Percentiles rank a stretch among this genome's conserved stretches.
These are phyloP conservation scores for Populus hybrid DNA, from an alignment of 441 rosid genomes.

Conservation along the genomic window DNA sequence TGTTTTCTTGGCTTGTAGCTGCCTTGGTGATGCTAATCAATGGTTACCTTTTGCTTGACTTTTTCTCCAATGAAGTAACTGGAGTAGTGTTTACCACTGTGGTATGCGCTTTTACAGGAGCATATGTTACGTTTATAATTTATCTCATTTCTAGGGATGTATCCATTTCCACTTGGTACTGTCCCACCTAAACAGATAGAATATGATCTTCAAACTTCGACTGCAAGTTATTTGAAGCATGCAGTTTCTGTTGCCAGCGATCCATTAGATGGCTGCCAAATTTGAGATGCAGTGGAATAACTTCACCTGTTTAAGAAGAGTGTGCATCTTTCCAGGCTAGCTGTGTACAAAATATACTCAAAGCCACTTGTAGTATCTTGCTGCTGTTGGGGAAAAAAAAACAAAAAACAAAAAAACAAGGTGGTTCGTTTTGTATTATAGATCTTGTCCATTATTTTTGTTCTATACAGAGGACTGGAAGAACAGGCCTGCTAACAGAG, in stretches of 20 bases:
- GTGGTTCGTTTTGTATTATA: not conserved
- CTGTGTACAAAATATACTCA: slow-evolving; percentile 11
- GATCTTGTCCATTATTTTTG: not conserved
- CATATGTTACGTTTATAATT: slow-evolving; percentile 57
- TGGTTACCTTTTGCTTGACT: slow-evolving; percentile 74
- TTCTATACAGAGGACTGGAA: no score
- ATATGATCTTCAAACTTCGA: slow-evolving; percentile 14
- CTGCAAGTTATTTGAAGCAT: not conserved
- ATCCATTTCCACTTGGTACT: slow-evolving; percentile 33
- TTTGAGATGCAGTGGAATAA: not conserved
- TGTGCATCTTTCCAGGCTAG: slow-evolving; percentile 2
- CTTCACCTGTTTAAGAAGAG: not conserved
- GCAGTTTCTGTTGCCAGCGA: not conserved
- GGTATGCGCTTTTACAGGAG: slow-evolving; percentile 37
- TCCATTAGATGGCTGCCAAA: not conserved
- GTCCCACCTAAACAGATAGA: slow-evolving; percentile 27
- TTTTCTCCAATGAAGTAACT: slow-evolving; percentile 61
- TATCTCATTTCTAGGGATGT: slow-evolving; percentile 58
- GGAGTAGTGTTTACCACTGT: slow-evolving; percentile 31
- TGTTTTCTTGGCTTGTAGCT: slow-evolving; percentile 73
- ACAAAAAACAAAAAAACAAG: not conserved
- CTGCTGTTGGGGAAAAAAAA: not conserved
- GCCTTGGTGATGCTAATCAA: slow-evolving; percentile 76
- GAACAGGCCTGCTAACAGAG: no score
- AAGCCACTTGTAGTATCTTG: not conserved